Evolutionary conservation across 2,329 filamentous ascomycete genomes (phyloP).

Genomic region (Colletotrichum magnum): DNA sequence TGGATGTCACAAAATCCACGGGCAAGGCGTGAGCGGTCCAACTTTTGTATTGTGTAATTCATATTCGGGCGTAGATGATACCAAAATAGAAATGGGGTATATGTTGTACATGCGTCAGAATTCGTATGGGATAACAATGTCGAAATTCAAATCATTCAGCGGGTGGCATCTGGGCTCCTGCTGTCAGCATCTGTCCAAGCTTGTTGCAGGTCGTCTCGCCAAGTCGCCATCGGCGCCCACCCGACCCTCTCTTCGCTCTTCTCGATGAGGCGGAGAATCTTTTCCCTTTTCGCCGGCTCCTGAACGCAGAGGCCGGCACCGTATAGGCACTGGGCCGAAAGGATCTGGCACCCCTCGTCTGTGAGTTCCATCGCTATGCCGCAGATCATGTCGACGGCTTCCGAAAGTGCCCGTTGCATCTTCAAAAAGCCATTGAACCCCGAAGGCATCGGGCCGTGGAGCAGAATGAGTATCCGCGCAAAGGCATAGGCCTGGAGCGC

Average conservation of each 20-base stretch:
- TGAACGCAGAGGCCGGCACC: conserved; percentile 58
- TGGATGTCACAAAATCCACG: conserved; percentile 61
- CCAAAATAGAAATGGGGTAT: conserved; percentile 16
- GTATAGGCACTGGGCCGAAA: conserved; percentile 60
- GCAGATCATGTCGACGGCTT: conserved; percentile 54
- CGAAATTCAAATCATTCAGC: background rate
- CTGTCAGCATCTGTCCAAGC: conserved; percentile 48
- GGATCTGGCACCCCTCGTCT: conserved; percentile 57
- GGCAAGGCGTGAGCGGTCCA: conserved; percentile 53
- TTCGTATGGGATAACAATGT: background rate
- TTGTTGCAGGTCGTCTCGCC: conserved; percentile 49
- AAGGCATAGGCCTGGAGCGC: conserved; percentile 67
- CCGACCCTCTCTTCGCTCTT: conserved; percentile 53
- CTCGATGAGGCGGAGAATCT: conserved; percentile 53
- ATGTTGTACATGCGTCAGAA: background rate
- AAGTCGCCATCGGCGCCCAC: conserved; percentile 55
- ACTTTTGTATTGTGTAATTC: background rate
- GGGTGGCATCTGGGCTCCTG: conserved; percentile 22
- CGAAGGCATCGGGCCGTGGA: conserved; percentile 43
- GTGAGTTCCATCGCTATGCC: conserved; percentile 62
- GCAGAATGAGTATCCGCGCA: conserved; percentile 62
- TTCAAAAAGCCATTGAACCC: conserved; percentile 60
- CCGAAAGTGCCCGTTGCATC: conserved; percentile 44
- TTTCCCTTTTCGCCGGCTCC: conserved; percentile 51
- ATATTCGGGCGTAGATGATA: background rate